Conservation (phyloP, 768 basidiomycete species). For the Calocera viscosa region DNA sequence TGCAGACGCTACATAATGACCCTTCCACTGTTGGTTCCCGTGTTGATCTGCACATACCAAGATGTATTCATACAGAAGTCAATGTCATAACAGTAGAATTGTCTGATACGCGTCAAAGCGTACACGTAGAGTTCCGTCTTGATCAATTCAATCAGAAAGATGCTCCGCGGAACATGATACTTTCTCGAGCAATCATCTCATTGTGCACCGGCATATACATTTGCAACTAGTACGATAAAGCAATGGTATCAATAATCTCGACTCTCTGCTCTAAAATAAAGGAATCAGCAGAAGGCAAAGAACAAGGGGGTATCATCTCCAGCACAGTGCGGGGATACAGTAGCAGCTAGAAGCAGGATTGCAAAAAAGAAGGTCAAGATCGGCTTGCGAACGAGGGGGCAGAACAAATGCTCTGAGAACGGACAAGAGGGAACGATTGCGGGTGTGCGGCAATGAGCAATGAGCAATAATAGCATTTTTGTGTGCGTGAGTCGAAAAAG, state of each 20-base stretch:
- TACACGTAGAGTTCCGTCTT: too few relatives aligned
- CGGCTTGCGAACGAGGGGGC: background rate
- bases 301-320: background rate
- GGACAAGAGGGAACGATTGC: background rate
- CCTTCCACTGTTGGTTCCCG: background rate
- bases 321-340: conserved; percentile 15
- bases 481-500: background rate
- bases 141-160: too few relatives aligned
- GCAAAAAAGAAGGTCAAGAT: conserved; percentile 22
- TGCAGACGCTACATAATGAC: background rate
- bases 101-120: too few relatives aligned
- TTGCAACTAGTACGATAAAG: conserved; percentile 7
- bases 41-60: background rate
- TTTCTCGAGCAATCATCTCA: background rate
- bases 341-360: conserved; percentile 67
- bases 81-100: background rate
- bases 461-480: background rate
- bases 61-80: background rate
- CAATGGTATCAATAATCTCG: conserved; percentile 3
- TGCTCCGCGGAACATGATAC: too few relatives aligned
- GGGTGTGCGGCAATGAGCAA: background rate
- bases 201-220: conserved; percentile 8
- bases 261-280: background rate
- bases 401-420: background rate
- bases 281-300: conserved; percentile 1